Conservation (phyloP, 352 stramenopile genomes). For the Achlya hypogyna region DNA sequence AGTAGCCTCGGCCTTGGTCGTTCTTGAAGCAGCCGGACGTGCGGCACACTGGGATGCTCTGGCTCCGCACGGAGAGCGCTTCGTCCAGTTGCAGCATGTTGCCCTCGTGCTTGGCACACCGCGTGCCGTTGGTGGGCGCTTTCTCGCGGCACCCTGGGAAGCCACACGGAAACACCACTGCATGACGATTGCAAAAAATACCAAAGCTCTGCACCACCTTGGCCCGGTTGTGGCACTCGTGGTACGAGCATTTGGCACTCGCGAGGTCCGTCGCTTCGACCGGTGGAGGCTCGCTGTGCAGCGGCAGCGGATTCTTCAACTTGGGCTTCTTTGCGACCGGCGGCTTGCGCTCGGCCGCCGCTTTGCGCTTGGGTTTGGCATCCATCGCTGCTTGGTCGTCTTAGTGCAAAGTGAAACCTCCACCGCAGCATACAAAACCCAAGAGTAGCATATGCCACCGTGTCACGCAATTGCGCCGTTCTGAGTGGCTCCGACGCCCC, state of each 20-base stretch:
- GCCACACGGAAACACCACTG: conserved; percentile 74
- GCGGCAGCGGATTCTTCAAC: conserved; percentile 1
- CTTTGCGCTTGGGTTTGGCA: neutral
- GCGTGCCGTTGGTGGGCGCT: conserved; percentile 42
- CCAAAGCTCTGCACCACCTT: conserved; percentile 66
- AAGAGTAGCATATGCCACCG: conserved; percentile 2
- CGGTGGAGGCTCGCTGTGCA: neutral
- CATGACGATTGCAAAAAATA: conserved; percentile 81
- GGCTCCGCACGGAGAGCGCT: conserved; percentile 43
- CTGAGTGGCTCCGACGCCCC: neutral
- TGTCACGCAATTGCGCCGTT: neutral
- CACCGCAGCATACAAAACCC: neutral
- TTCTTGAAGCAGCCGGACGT: conserved; percentile 82
- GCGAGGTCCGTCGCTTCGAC: neutral
- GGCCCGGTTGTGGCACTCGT: conserved; percentile 67
- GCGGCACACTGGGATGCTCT: conserved; percentile 70
- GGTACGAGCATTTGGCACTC: conserved; percentile 51
- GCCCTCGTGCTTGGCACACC: conserved; percentile 68
- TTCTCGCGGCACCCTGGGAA: conserved; percentile 81
- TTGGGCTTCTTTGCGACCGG: neutral
- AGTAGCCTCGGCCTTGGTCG: conserved; percentile 78
- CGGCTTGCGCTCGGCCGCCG: neutral
- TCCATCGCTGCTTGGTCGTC: neutral
- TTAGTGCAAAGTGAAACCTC: conserved; percentile 9
- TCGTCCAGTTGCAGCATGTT: conserved; percentile 32